Evolutionary conservation across 2,329 filamentous ascomycete genomes (phyloP).

Genomic region (Penicillium digitatum): DNA sequence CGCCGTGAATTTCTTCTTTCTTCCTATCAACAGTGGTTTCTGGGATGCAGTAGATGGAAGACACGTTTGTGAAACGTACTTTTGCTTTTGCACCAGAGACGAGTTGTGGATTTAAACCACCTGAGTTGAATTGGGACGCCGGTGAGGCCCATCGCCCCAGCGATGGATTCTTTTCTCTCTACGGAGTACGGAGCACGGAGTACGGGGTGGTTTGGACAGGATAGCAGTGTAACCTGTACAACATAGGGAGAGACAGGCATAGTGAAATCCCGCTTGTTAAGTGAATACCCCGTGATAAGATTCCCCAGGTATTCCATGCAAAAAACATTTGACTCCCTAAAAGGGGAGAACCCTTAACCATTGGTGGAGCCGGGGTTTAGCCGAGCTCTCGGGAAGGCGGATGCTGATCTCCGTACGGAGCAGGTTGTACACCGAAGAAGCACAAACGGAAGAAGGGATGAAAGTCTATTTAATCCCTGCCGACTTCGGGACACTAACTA

Average conservation of each 20-base stretch:
- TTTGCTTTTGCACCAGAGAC: not conserved
- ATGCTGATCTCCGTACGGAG: too few species aligned
- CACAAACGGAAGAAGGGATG: not conserved
- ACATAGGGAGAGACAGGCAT: constrained; percentile 12
- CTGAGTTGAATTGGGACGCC: constrained; percentile 1
- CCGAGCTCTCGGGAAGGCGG: not conserved
- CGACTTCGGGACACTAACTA: not conserved
- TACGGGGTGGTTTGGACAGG: too few species aligned
- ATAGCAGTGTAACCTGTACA: not conserved
- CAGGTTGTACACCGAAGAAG: not conserved
- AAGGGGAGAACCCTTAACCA: constrained; percentile 23
- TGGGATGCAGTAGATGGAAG: not conserved
- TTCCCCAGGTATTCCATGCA: not conserved
- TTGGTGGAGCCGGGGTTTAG: constrained; percentile 3
- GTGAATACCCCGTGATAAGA: constrained; percentile 7
- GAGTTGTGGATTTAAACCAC: constrained; percentile 14
- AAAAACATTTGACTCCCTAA: not conserved
- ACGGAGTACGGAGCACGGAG: too few species aligned
- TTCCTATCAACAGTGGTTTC: not conserved
- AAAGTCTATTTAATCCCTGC: constrained; percentile 1
- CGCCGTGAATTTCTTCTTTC: not conserved
- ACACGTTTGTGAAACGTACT: not conserved
- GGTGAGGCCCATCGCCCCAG: constrained; percentile 9
- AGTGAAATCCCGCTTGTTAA: constrained; percentile 7
- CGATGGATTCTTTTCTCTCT: constrained; percentile 9